phyloP scores from a whole-genome alignment of 176 grass and related monocot species.

The Zoysia japonica region DNA sequence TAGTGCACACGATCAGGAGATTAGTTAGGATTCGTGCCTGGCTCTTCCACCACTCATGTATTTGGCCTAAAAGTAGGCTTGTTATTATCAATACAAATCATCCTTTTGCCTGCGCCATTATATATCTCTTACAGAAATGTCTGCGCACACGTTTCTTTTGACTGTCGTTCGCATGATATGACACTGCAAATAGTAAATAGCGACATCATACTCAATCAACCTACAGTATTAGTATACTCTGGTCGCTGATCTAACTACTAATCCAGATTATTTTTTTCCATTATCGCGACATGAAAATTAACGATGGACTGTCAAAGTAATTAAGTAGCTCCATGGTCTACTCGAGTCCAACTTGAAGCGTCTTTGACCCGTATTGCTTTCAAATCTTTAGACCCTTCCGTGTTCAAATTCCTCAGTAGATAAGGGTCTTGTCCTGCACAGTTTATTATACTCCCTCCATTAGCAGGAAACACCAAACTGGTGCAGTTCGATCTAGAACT shows the following conservation, averaged over 20 bases:
- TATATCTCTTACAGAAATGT: neutral
- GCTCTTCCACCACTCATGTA: too few species aligned
- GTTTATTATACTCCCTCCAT: constrained; percentile 13
- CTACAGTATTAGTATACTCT: neutral
- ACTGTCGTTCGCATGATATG: neutral
- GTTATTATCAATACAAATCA: neutral
- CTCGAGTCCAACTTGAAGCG: constrained; percentile 41
- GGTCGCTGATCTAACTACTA: neutral
- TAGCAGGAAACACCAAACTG: neutral
- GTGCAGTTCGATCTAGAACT: constrained; percentile 1
- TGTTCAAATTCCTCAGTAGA: constrained; percentile 26
- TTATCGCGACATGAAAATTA: constrained; percentile 13
- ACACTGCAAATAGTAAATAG: neutral
- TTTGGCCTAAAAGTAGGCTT: too few species aligned
- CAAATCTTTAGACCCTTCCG: constrained; percentile 45
- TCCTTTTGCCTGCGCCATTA: too few species aligned
- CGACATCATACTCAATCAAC: neutral
- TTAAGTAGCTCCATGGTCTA: neutral
- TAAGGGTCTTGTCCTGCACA: constrained; percentile 22
- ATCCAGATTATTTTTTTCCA: constrained; percentile 1
- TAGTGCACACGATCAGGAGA: too few species aligned
- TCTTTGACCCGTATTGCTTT: constrained; percentile 49
- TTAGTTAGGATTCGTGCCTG: too few species aligned
- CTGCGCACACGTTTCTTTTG: constrained; percentile 9
- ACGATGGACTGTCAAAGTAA: neutral